Base-by-base conservation (phyloP, 768 basidiomycete genomes). In the Termitomyces sp. region DNA sequence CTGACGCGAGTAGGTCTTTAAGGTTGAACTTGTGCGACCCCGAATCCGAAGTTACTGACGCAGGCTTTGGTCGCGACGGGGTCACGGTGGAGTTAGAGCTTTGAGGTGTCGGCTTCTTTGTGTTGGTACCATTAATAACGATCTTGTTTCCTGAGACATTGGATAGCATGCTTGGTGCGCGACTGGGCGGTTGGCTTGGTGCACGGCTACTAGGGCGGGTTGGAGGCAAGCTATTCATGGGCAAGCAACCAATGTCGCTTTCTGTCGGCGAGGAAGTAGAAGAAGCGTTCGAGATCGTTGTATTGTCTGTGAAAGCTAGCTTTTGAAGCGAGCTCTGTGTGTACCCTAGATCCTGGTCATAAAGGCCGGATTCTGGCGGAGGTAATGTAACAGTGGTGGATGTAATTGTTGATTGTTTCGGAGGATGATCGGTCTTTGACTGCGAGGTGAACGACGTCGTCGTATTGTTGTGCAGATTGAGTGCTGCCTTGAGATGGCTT, bases 1-100 rank as follows among this genome's bases (percentile, higher is more conserved):
- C 86, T 49, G 75, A 77, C 26, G 78, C 78, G 60, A 95, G 81
- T 30, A 97, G 81, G 69, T 95, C 81, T 58, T 90, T 95, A 66
- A 97, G 82, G 44, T 80, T 89, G 75, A 95, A 95, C 73, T 85
- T 90, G 69, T 89, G 87, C 49, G 77, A 77, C 40, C 75, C 77
- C 46, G 85, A 83, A 57, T 86, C 84, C 16, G 82, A 75, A 71
- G 80, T 72, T 63, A 86, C 59, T 68, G 82, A 72, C 58, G 75
- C 59, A 56, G 79, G 67, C 63, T 75, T 81, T 60, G 64, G 58
- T n/a, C 61, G 64, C 23, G 55, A 55, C 30, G 64, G 66, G 2
- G 63, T 59, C 3, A 61, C 54, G 8, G 66, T 61, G 41, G 65
- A 16, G 28, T 61, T 50, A 0, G 64, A 30, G 23, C 61, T 55